phyloP scores from a whole-genome alignment of 2,329 filamentous ascomycete species.

The Aspergillus proliferans region DNA sequence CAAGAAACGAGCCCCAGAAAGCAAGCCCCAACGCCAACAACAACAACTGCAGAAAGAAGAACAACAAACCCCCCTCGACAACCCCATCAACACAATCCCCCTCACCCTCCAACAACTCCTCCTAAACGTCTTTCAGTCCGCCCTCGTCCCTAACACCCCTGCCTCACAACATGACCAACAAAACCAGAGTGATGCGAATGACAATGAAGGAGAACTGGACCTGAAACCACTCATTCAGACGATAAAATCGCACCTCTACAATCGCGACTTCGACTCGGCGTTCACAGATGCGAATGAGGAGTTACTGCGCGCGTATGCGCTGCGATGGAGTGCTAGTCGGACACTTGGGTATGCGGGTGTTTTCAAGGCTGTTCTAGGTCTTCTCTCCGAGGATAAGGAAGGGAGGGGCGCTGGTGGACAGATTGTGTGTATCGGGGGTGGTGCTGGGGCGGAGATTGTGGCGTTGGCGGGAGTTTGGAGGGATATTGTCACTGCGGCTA shows the following conservation, averaged over 20 bases:
- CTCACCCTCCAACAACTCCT: constrained; percentile 60
- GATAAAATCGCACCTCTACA: constrained; percentile 79
- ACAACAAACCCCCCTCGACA: background rate
- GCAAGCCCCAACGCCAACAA: background rate
- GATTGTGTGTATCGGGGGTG: constrained; percentile 57
- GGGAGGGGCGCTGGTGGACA: background rate
- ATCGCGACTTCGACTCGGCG: constrained; percentile 73
- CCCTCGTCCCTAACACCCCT: constrained; percentile 53
- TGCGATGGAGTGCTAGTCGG: constrained; percentile 83
- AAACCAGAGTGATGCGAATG: background rate
- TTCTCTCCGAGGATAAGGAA: background rate
- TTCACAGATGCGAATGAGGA: constrained; percentile 61
- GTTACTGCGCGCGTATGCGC: constrained; percentile 74
- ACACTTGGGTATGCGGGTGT: constrained; percentile 74
- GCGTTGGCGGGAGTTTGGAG: constrained; percentile 53
- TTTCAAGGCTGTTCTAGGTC: constrained; percentile 35
- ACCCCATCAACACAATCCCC: constrained; percentile 36
- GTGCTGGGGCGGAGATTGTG: constrained; percentile 61
- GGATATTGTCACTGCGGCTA: constrained; percentile 21
- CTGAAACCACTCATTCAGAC: constrained; percentile 61
- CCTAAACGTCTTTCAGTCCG: constrained; percentile 64
- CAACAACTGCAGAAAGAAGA: background rate
- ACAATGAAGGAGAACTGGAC: constrained; percentile 13
- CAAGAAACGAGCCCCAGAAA: background rate
- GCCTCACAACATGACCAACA: constrained; percentile 7